Percentiles rank a stretch among this genome's conserved stretches.
These are phyloP conservation scores for Paraphaeosphaeria sporulosa DNA, from an alignment of 2,329 filamentous ascomycete species.

Conservation along the genomic window DNA sequence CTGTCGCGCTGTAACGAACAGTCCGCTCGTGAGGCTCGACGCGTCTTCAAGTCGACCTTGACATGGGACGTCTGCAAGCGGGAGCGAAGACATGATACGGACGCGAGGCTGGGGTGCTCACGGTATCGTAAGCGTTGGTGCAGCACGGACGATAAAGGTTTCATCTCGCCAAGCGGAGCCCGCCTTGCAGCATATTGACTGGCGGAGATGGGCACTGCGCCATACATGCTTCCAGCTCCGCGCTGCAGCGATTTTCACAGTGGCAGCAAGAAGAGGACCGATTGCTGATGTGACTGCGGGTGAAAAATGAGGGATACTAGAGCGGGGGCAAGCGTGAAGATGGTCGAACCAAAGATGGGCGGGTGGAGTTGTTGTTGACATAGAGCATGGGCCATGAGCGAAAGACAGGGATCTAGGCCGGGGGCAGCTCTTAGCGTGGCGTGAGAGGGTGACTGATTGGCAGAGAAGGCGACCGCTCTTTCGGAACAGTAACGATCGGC, in stretches of 20 bases:
- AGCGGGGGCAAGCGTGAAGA: conserved; percentile 7
- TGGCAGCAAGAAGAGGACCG: not conserved
- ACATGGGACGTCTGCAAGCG: conserved; percentile 1
- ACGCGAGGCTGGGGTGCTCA: conserved; percentile 16
- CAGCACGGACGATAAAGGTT: conserved; percentile 22
- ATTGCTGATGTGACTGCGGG: not conserved
- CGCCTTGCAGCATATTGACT: conserved; percentile 6
- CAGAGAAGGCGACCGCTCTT: conserved; percentile 31
- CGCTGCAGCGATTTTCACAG: not conserved
- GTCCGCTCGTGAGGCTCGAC: not conserved
- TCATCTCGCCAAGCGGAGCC: conserved; percentile 18
- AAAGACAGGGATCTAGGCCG: conserved; percentile 22
- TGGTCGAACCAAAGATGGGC: not conserved
- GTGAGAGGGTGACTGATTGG: conserved; percentile 27
- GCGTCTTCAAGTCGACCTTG: conserved; percentile 2
- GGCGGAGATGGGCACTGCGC: conserved; percentile 6
- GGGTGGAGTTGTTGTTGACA: conserved; percentile 8
- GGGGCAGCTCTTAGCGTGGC: conserved; percentile 23
- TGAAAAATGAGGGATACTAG: conserved; percentile 1
- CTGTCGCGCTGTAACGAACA: no score
- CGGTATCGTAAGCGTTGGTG: conserved; percentile 15
- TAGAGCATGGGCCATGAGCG: conserved; percentile 8
- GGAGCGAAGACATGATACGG: conserved; percentile 8
- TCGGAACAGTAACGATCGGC: conserved; percentile 30
- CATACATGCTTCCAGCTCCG: not conserved